Evolutionary conservation across 129 eudicot species (phyloP).

Genomic region (Pseudognaphalium luteoalbum): DNA sequence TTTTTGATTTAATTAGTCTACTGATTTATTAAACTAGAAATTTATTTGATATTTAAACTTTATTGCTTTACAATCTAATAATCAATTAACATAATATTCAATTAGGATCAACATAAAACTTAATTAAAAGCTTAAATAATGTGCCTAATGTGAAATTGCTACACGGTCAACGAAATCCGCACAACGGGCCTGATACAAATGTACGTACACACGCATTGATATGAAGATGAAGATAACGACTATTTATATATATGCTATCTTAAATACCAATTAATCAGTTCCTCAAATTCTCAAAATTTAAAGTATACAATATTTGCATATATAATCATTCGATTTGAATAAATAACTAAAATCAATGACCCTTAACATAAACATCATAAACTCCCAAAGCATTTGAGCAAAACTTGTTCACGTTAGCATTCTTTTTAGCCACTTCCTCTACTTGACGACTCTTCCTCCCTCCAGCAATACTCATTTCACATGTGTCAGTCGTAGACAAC

Average conservation of each 20-base stretch:
- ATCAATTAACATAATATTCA: too few species aligned
- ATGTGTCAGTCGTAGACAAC: slow-evolving; percentile 40
- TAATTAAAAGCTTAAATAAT: too few species aligned
- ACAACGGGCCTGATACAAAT: too few species aligned
- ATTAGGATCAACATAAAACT: too few species aligned
- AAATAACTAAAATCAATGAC: slow-evolving; percentile 4
- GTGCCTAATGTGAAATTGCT: too few species aligned
- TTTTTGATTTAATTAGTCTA: too few species aligned
- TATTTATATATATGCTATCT: not conserved
- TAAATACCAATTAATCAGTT: not conserved
- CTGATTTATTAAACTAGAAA: too few species aligned
- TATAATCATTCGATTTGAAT: not conserved
- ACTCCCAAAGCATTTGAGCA: slow-evolving; percentile 41
- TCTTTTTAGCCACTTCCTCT: slow-evolving; percentile 37
- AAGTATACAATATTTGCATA: not conserved
- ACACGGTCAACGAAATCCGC: too few species aligned
- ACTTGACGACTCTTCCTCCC: slow-evolving; percentile 30
- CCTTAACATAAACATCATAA: slow-evolving; percentile 26
- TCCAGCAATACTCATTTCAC: slow-evolving; percentile 32
- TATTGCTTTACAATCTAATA: too few species aligned
- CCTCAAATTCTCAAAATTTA: not conserved
- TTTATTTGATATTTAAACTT: too few species aligned
- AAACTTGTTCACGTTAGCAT: slow-evolving; percentile 32
- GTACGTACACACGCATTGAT: too few species aligned
- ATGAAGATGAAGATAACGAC: not conserved